phyloP scores from a whole-genome alignment of 2,329 filamentous ascomycete genomes.

The Alternaria ethzedia region DNA sequence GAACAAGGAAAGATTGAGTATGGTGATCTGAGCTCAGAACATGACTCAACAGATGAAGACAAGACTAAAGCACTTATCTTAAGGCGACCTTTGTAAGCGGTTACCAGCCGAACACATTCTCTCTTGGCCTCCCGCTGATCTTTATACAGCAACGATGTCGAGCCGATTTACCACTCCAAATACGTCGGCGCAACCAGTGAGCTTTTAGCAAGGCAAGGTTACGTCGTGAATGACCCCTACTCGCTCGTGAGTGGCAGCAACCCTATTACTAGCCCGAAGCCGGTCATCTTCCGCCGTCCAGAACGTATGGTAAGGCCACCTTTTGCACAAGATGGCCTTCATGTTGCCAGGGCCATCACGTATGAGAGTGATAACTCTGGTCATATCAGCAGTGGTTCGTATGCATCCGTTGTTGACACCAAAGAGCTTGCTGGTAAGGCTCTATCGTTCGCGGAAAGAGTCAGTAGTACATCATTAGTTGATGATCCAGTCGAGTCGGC shows the following conservation, averaged over 20 bases:
- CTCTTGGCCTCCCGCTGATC: neutral
- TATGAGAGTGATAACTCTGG: neutral
- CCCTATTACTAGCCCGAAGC: neutral
- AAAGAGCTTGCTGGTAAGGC: neutral
- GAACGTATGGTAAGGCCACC: neutral
- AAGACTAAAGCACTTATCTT: neutral
- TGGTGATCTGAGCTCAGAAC: neutral
- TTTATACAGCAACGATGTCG: neutral
- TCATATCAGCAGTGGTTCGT: neutral
- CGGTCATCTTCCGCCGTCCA: neutral
- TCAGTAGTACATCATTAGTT: neutral
- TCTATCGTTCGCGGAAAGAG: neutral
- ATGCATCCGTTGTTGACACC: neutral
- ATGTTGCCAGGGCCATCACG: neutral
- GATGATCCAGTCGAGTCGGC: neutral
- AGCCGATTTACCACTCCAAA: neutral
- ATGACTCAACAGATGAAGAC: neutral
- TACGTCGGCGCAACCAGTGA: neutral
- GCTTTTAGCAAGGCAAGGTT: neutral
- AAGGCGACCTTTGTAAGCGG: neutral
- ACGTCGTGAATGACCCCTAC: neutral
- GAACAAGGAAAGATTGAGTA: neutral
- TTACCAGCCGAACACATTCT: accelerated
- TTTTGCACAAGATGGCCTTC: neutral
- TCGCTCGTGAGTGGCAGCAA: neutral